phyloP scores from a whole-genome alignment of 2,329 filamentous ascomycete genomes.

The Colletotrichum sp. region DNA sequence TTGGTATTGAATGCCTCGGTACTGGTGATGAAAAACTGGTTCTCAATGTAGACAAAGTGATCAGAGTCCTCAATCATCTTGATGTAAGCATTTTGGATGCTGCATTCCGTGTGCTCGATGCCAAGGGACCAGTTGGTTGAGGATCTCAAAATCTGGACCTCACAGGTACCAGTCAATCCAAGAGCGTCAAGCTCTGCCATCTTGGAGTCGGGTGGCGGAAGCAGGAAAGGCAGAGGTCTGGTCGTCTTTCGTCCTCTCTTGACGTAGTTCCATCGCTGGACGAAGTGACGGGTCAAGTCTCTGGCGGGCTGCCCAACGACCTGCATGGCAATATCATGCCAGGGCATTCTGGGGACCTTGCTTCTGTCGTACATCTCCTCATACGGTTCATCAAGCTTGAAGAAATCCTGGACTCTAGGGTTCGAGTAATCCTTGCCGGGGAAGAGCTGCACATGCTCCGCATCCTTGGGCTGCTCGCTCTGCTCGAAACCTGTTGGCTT shows the following conservation, averaged over 20 bases:
- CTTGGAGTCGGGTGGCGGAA: conserved; percentile 92
- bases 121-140: conserved; percentile 92
- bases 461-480: conserved; percentile 78
- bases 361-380: conserved; percentile 98
- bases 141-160: conserved; percentile 93
- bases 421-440: conserved; percentile 99
- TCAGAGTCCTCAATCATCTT: conserved; percentile 95
- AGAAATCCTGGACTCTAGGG: conserved; percentile 93
- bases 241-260: conserved; percentile 92
- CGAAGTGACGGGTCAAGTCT: conserved; percentile 93
- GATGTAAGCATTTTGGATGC: conserved; percentile 94
- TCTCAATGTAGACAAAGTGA: conserved; percentile 98
- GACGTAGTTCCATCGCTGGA: conserved; percentile 98
- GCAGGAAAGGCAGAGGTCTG: conserved; percentile 87
- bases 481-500: conserved; percentile 94
- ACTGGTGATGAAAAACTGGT: conserved; percentile 97
- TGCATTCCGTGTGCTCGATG: conserved; percentile 86
- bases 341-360: conserved; percentile 91
- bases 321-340: conserved; percentile 99
- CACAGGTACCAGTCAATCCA: conserved; percentile 90
- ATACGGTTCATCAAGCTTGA: conserved; percentile 89
- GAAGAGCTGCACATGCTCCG: conserved; percentile 94
- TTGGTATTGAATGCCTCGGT: conserved; percentile 86
- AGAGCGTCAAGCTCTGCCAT: conserved; percentile 84
- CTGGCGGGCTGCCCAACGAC: conserved; percentile 94